Percentiles rank a stretch among this genome's conserved stretches.
phyloP scores from a whole-genome alignment of 2,329 filamentous ascomycete genomes.

The Teratosphaeria viscida region DNA sequence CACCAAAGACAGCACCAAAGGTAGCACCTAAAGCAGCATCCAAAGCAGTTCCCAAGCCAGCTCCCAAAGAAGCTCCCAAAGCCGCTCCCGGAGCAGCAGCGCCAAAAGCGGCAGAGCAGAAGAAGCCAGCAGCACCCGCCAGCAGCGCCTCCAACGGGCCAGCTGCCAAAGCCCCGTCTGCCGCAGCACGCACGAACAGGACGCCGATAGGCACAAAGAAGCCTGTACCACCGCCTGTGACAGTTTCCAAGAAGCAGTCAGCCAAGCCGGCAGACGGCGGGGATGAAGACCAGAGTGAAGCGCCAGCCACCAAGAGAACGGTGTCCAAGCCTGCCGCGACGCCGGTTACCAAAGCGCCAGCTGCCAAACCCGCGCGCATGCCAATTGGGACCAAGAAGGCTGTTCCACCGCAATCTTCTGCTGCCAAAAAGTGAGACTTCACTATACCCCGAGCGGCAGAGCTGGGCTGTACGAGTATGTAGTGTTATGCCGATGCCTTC shows the following conservation, averaged over 20 bases:
- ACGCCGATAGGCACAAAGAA: not conserved
- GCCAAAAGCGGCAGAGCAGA: not conserved
- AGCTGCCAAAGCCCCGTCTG: conserved; percentile 1
- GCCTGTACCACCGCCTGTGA: not conserved
- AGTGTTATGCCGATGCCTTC: no score
- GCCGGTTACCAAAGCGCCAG: not conserved
- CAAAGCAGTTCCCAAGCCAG: no score
- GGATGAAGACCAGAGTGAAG: not conserved
- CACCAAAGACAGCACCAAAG: not conserved
- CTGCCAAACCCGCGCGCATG: not conserved
- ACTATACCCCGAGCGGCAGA: no score
- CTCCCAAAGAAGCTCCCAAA: not conserved
- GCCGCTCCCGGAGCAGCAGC: not conserved
- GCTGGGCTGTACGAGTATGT: no score
- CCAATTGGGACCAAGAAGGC: not conserved
- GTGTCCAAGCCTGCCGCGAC: not conserved
- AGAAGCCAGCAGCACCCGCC: not conserved
- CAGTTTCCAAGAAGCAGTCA: not conserved
- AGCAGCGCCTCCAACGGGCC: not conserved
- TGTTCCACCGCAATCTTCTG: not conserved
- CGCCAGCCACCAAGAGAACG: conserved; percentile 2
- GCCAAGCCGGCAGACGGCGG: not conserved
- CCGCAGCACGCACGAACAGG: not conserved
- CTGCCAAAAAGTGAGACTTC: not conserved
- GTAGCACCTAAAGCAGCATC: not conserved